These are phyloP conservation scores for Sporothrix variecibatus DNA, from an alignment of 2,329 filamentous ascomycete species.

Conservation along the genomic window DNA sequence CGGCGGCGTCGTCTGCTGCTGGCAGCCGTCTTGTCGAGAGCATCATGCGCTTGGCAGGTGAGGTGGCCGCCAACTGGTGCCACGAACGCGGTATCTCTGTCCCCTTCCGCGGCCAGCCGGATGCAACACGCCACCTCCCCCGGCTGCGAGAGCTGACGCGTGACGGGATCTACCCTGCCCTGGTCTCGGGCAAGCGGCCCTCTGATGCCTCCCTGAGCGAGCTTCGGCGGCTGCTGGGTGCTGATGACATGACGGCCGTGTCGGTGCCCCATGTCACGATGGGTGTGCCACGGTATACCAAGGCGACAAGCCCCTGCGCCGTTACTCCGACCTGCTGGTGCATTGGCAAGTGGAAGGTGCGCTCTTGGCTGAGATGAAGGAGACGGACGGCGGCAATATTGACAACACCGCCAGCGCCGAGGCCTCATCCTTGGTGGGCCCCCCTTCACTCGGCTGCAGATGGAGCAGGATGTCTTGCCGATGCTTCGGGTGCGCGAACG, in stretches of 20 bases:
- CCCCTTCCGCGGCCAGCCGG: constrained; percentile 58
- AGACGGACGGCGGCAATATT: background rate
- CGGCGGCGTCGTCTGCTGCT: constrained; percentile 1
- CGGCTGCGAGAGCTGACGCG: constrained; percentile 43
- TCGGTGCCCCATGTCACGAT: constrained; percentile 59
- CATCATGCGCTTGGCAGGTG: constrained; percentile 63
- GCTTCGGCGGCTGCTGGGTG: constrained; percentile 48
- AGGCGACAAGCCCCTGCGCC: constrained; percentile 66
- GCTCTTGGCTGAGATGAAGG: constrained; percentile 47
- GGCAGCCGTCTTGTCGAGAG: constrained; percentile 47
- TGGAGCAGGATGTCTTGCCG: constrained; percentile 50
- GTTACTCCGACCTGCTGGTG: constrained; percentile 62
- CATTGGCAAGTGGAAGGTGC: constrained; percentile 69
- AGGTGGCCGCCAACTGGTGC: constrained; percentile 64
- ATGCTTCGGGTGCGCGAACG: constrained; percentile 56
- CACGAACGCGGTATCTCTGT: constrained; percentile 58
- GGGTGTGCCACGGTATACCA: constrained; percentile 62
- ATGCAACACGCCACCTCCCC: constrained; percentile 42
- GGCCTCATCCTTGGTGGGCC: background rate
- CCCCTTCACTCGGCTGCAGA: constrained; percentile 47
- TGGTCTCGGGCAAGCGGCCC: constrained; percentile 41
- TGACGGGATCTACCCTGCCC: constrained; percentile 44
- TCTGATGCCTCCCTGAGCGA: constrained; percentile 37
- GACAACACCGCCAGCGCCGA: background rate
- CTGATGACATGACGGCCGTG: constrained; percentile 53